A percentile compares a stretch with the other conserved stretches of the same genome.
phyloP scores from a whole-genome alignment of 2,329 filamentous ascomycete genomes.

The Aspergillus carbonarius region DNA sequence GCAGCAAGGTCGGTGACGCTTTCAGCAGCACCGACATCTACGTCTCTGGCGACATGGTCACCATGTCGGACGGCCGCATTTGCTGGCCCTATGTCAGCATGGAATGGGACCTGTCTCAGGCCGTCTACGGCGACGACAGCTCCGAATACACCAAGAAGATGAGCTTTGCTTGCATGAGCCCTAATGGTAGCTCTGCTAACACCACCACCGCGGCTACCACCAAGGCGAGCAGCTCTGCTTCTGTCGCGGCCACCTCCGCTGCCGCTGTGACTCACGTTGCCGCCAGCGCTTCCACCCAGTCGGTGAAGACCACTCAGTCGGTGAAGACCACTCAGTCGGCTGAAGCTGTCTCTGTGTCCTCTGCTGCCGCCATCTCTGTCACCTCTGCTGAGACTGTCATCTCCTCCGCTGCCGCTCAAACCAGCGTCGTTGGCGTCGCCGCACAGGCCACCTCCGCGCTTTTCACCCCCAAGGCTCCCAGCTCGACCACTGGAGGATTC shows the following conservation, averaged over 20 bases:
- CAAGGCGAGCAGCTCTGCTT: neutral
- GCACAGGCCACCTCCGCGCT: neutral
- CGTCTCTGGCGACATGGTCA: conserved; percentile 63
- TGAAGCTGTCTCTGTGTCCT: too few relatives aligned
- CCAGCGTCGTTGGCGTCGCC: neutral
- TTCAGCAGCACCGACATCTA: conserved; percentile 55
- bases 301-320: too few relatives aligned
- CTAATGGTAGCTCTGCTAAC: neutral
- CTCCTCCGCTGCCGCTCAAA: neutral
- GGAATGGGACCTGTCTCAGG: conserved; percentile 42
- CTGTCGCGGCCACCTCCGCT: neutral
- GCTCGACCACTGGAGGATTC: neutral
- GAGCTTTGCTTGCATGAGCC: conserved; percentile 28
- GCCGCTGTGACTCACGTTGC: neutral
- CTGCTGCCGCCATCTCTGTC: too few relatives aligned
- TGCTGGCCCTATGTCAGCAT: conserved; percentile 52
- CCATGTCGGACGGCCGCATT: conserved; percentile 56
- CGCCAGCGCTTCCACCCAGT: neutral
- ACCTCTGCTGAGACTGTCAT: neutral
- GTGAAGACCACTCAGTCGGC: too few relatives aligned
- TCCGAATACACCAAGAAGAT: conserved; percentile 22
- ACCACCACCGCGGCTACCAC: neutral
- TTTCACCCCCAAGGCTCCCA: neutral
- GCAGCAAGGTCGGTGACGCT: conserved; percentile 53
- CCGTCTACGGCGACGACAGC: conserved; percentile 16